Evolutionary conservation across 768 basidiomycete species (phyloP).

Genomic region (Rhizopogon vesiculosus): DNA sequence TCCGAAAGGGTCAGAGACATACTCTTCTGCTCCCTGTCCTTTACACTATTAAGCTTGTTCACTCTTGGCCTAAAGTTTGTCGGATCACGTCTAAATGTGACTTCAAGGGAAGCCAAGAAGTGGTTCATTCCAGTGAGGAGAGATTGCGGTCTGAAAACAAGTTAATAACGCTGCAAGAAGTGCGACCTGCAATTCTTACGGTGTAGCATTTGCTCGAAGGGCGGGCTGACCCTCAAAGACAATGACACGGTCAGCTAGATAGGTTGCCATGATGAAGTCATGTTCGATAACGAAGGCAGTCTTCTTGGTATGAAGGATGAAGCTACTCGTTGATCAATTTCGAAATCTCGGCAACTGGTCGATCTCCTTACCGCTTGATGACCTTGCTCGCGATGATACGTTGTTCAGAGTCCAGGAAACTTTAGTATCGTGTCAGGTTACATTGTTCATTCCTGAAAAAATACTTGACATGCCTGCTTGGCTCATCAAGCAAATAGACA

Average conservation of each 20-base stretch:
- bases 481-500: constrained; percentile 96
- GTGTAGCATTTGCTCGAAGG: constrained; percentile 82
- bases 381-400: constrained; percentile 98
- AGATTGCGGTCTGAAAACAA: constrained; percentile 72
- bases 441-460: neutral
- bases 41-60: constrained; percentile 80
- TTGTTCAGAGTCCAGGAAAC: constrained; percentile 98
- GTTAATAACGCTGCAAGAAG: constrained; percentile 1
- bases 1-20: constrained; percentile 15
- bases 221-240: constrained; percentile 90
- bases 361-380: constrained; percentile 74
- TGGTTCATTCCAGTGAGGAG: constrained; percentile 97
- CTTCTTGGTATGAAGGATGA: constrained; percentile 94
- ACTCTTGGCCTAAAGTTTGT: constrained; percentile 90
- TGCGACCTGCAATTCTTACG: constrained; percentile 45
- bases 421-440: constrained; percentile 19
- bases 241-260: constrained; percentile 96
- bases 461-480: constrained; percentile 54
- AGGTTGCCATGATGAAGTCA: constrained; percentile 99
- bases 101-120: constrained; percentile 92
- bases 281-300: constrained; percentile 99
- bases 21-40: constrained; percentile 88
- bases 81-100: constrained; percentile 97
- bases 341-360: neutral
- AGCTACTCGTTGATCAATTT: constrained; percentile 37